These are phyloP conservation scores for Salpingoeca rosetta DNA, from an alignment of 78 protist species.

Conservation along the genomic window DNA sequence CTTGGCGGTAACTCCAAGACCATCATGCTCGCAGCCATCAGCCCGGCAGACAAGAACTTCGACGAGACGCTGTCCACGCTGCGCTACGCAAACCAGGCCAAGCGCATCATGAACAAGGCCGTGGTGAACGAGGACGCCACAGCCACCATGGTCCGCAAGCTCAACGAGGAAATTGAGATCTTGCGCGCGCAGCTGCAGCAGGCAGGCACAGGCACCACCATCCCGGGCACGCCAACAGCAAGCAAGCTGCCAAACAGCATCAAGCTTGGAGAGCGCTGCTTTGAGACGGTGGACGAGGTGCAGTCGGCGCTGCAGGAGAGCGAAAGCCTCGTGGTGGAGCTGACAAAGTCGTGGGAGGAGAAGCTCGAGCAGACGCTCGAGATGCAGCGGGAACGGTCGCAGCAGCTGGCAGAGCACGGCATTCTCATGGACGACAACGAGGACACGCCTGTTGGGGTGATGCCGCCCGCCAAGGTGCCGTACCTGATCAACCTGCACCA, in stretches of 20 bases:
- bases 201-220: background rate
- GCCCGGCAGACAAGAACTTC: slow-evolving; percentile 53
- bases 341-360: no score
- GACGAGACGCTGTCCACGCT: slow-evolving; percentile 89
- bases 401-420: no score
- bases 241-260: background rate
- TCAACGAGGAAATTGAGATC: background rate
- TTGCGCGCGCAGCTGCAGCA: background rate
- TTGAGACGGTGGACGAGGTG: no score
- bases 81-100: slow-evolving; percentile 79
- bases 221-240: background rate
- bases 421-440: no score
- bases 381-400: no score
- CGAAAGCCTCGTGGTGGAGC: no score
- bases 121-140: background rate
- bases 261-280: no score
- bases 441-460: no score
- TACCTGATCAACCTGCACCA: background rate
- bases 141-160: background rate
- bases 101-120: slow-evolving; percentile 65
- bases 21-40: slow-evolving; percentile 54
- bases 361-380: no score
- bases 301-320: no score
- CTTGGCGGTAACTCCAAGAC: slow-evolving; percentile 65
- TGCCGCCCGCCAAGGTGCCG: background rate